Evolutionary conservation across 495 filamentous ascomycete species (phyloP).

Genomic region (Glonium stellatum): DNA sequence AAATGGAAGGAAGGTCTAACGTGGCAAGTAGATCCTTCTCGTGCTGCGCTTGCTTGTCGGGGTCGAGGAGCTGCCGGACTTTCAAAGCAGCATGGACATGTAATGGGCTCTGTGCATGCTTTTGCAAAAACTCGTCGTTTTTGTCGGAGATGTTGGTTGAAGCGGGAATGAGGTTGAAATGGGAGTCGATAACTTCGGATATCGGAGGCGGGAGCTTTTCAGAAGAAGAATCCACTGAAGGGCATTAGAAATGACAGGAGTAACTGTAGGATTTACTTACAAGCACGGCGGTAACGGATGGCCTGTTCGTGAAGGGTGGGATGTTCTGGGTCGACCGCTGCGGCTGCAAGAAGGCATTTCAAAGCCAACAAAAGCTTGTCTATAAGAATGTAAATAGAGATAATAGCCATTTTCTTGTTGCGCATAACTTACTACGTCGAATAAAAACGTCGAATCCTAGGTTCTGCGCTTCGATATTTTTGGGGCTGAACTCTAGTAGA

Average conservation of each 20-base stretch:
- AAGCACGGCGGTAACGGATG: slow-evolving; percentile 57
- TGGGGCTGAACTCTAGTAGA: slow-evolving; percentile 72
- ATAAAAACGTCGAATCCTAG: slow-evolving; percentile 87
- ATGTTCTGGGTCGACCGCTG: slow-evolving; percentile 59
- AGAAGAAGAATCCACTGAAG: slow-evolving; percentile 46
- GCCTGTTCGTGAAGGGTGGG: slow-evolving; percentile 73
- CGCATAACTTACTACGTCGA: slow-evolving; percentile 56
- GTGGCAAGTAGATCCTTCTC: slow-evolving; percentile 56
- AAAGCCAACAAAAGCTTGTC: slow-evolving; percentile 79
- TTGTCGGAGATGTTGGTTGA: slow-evolving; percentile 51
- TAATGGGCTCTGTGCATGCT: slow-evolving; percentile 54
- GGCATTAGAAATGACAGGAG: not conserved
- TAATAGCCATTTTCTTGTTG: slow-evolving; percentile 1
- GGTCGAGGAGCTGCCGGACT: slow-evolving; percentile 53
- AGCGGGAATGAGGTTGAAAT: slow-evolving; percentile 54
- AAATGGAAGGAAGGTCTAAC: slow-evolving; percentile 47
- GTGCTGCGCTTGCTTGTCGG: slow-evolving; percentile 46
- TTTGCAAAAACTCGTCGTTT: slow-evolving; percentile 60
- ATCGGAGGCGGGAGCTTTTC: slow-evolving; percentile 53
- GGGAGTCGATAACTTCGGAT: slow-evolving; percentile 57
- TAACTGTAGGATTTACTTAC: slow-evolving; percentile 27
- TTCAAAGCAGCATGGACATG: slow-evolving; percentile 60
- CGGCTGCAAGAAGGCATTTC: slow-evolving; percentile 71
- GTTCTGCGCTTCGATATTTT: slow-evolving; percentile 72
- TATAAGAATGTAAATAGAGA: slow-evolving; percentile 38